These are phyloP conservation scores for Mortierella sp. DNA, from an alignment of 371 early-diverging fungal species.

Conservation along the genomic window DNA sequence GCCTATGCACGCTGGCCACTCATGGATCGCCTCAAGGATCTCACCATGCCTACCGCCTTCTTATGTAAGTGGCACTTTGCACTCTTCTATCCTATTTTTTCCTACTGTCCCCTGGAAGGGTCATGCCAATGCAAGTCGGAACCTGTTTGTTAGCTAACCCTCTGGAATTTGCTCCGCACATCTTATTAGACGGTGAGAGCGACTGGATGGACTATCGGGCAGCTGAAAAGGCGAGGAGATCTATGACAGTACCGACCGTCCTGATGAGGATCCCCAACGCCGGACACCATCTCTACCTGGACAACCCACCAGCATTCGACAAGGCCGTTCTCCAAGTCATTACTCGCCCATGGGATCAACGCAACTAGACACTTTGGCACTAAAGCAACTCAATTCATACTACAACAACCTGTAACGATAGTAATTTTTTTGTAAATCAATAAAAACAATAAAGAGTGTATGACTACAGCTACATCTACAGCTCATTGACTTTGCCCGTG, in stretches of 20 bases:
- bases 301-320: slow-evolving; percentile 86
- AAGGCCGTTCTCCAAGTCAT: slow-evolving; percentile 56
- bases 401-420: neutral
- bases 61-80: slow-evolving; percentile 64
- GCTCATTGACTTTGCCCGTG: neutral
- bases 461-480: neutral
- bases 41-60: slow-evolving; percentile 86
- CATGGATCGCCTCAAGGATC: slow-evolving; percentile 69
- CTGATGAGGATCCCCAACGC: slow-evolving; percentile 66
- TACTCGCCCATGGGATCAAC: slow-evolving; percentile 45
- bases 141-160: too few relatives aligned
- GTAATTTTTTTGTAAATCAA: slow-evolving; percentile 1
- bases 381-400: neutral
- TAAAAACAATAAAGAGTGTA: neutral
- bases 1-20: slow-evolving; percentile 90
- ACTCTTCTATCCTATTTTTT: neutral
- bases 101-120: neutral
- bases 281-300: slow-evolving; percentile 93
- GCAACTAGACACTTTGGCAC: neutral
- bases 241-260: slow-evolving; percentile 70
- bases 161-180: neutral
- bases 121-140: too few relatives aligned
- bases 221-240: slow-evolving; percentile 70
- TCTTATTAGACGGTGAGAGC: slow-evolving; percentile 47
- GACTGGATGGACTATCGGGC: slow-evolving; percentile 96